Evolutionary conservation across 345 rosid species (phyloP), one percentile per base, ranked within the genome.

Genomic region (Atalantia buxifolia): DNA sequence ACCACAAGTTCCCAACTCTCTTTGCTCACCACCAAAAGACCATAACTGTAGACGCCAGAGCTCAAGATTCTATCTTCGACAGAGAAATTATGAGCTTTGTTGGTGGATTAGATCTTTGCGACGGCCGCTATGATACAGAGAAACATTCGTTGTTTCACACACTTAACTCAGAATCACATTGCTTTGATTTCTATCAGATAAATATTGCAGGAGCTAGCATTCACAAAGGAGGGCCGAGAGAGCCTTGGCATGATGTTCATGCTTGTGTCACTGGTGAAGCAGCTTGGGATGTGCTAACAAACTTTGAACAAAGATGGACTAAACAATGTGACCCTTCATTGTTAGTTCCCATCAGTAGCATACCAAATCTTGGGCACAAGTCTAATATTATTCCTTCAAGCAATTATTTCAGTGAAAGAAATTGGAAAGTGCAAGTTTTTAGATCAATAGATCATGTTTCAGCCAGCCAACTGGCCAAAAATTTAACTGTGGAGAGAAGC

Each of bases 21-120:
- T 93, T 91, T 45, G 82, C 97, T n/a, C 97, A 93, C 83, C 99
- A 95, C 81, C 98, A 92, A 57, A 95, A 95, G 84, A 92, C 97
- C 0, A 81, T 93, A 36, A 89, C 93, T 1, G 85, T 93, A 1
- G 99, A 93, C 45, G 18, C 87, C 0, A 83, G 87, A 42, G 50
- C 85, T 2, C 74, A 74, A 12, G 65, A 72, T 16, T 74, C 78
- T 18, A 22, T 80, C 4, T 84, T 79, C 69, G 89, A 83, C 27
- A 78, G 96, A 78, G 97, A 93, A 77, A 86, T 95, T 66, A 83
- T 85, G 90, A 93, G 98, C 77, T 95, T 93, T 66, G 42, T 95
- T 4, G 99, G 98, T 6, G 97, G 99, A 8, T 73, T 95, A 4
- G 99, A 95, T 64, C 92, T 95, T 9, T 92, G 91, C 18, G 93